These are phyloP conservation scores for Cordyceps farinosa DNA, from an alignment of 2,329 filamentous ascomycete genomes.

Conservation along the genomic window DNA sequence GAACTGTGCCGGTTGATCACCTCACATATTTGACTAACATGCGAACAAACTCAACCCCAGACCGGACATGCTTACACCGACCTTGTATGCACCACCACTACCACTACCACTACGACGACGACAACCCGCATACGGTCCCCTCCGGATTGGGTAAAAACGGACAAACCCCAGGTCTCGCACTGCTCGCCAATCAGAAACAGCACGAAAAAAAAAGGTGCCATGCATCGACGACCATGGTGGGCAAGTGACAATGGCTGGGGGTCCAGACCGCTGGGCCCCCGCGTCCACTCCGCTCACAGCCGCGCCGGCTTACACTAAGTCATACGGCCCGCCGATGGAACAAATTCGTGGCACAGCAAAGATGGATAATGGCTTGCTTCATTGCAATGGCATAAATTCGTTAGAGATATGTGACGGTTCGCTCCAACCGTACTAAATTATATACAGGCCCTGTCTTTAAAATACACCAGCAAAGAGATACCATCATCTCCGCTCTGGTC, in stretches of 20 bases:
- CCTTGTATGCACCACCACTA: neutral
- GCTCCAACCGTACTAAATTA: neutral
- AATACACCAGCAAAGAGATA: too few species aligned
- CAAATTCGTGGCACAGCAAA: neutral
- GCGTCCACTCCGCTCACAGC: neutral
- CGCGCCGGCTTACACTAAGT: neutral
- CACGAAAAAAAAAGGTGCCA: neutral
- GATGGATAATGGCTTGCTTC: neutral
- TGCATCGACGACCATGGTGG: neutral
- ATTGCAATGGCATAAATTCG: conserved; percentile 4
- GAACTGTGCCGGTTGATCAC: neutral
- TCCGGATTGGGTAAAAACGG: neutral
- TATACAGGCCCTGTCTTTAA: neutral
- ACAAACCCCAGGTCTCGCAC: neutral
- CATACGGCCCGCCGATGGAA: neutral
- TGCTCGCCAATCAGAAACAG: neutral
- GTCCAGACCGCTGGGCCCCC: neutral
- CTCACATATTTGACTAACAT: neutral
- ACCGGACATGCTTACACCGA: neutral
- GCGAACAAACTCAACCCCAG: neutral
- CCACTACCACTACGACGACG: neutral
- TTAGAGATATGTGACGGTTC: neutral
- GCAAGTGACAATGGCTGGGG: neutral
- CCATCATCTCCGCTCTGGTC: conserved; percentile 36
- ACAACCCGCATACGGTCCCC: neutral